phyloP scores from a whole-genome alignment of 176 grass and related monocot genomes.

The Oryza coarctata region DNA sequence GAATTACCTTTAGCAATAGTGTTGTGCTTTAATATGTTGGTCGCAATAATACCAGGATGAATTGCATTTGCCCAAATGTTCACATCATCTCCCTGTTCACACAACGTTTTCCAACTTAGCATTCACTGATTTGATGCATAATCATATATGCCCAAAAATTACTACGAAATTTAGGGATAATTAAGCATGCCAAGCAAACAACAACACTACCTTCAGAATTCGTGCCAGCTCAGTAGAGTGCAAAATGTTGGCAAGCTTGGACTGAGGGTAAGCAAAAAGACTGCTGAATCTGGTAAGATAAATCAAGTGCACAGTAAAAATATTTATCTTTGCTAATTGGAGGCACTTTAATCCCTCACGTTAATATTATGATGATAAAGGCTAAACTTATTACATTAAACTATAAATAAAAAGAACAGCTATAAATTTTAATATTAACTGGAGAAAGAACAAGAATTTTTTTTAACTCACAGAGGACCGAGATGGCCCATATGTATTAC shows the following conservation, averaged over 20 bases:
- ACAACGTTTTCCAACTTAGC: no score
- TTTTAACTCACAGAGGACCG: no score
- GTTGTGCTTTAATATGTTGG: conserved; percentile 74
- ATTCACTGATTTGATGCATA: background rate
- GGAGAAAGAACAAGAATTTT: background rate
- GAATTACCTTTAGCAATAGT: conserved; percentile 42
- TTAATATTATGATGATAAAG: no score
- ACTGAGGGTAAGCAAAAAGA: conserved; percentile 65
- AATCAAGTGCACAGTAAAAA: background rate
- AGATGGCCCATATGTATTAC: no score
- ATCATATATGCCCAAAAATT: background rate
- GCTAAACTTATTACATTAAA: no score
- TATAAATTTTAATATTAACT: background rate
- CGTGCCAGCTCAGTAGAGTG: conserved; percentile 67
- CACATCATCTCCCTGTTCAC: conserved; percentile 34
- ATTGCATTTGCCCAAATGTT: conserved; percentile 80
- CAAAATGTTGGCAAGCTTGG: conserved; percentile 92
- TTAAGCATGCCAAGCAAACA: background rate
- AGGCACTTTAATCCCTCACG: no score
- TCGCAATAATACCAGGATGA: conserved; percentile 71
- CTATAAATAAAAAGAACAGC: no score
- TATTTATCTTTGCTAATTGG: no score
- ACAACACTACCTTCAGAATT: conserved; percentile 47
- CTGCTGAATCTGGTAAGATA: conserved; percentile 48
- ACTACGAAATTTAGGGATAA: background rate